Conservation (phyloP, 768 basidiomycete genomes). For the Russula vinacea region DNA sequence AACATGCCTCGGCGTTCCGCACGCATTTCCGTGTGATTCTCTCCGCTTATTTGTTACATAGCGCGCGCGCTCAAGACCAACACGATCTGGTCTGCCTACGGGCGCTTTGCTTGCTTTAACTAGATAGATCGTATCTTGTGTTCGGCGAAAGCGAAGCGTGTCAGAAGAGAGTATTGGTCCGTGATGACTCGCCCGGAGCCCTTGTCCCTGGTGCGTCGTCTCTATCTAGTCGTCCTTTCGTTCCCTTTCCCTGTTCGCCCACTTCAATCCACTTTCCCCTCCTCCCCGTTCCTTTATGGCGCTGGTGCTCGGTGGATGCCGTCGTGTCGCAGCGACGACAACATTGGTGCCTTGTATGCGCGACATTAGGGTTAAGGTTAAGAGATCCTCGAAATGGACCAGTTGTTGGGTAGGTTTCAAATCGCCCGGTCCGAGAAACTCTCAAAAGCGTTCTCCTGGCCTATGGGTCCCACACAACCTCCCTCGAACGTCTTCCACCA, state of each 20-base stretch:
- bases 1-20: too few relatives aligned
- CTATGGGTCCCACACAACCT: not conserved
- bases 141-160: too few relatives aligned
- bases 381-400: not conserved
- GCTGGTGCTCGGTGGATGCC: too few relatives aligned
- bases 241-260: too few relatives aligned
- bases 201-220: too few relatives aligned
- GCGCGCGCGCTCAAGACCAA: not conserved
- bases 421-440: not conserved
- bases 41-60: slow-evolving; percentile 1
- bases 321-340: too few relatives aligned
- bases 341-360: not conserved
- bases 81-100: slow-evolving; percentile 15
- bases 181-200: too few relatives aligned
- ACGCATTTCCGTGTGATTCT: not conserved
- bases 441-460: not conserved
- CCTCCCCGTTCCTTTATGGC: too few relatives aligned
- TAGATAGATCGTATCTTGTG: too few relatives aligned
- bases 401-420: not conserved
- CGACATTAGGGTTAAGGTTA: slow-evolving; percentile 26
- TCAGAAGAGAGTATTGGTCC: too few relatives aligned
- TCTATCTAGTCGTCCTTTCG: too few relatives aligned
- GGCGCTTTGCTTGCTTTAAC: slow-evolving; percentile 11
- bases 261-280: too few relatives aligned
- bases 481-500: not conserved